Base-by-base conservation (phyloP, 1,139 yeast genomes). In the Saccharomyces hybrid region DNA sequence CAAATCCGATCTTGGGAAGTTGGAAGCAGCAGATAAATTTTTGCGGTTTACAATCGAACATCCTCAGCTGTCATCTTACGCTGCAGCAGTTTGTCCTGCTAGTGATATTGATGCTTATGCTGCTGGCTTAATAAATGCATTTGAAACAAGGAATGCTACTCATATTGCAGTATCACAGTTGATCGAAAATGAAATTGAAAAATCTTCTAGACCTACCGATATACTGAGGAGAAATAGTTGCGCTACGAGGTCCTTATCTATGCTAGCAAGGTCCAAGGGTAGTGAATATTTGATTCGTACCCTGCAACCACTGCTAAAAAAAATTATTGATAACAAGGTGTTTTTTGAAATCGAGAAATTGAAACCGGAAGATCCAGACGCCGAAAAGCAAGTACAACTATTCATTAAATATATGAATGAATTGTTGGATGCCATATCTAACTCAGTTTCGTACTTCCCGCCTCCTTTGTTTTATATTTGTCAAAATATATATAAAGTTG, bases 201-300 rank as follows among this genome's bases (percentile, higher is more conserved):
- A 73, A 32, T 83, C 87, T 0, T 72, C 79, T 0, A 78, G 86
- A 57, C 80, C 88, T 12, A 79, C 86, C 42, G 95, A 88, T 64
- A 79, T 88, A 31, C 76, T 89, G 61, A 76, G 96, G 64, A 78
- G 95, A 57, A 89, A 89, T 67, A 85, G 95, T 53, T 86, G 89
- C 27, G 86, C 93, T 47, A 88, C 96, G 0, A 80, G 91, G 64
- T 76, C 88, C 50, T 74, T 88, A 52, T 85, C 91, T 0, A 76
- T 86, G 46, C 83, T 83, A 63, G 86, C 95, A 0, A 82, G 84
- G 61, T 75, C 78, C 26, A 78, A 82, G 60, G 96, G 96, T 0
- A 68, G 71, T 26, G 78, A 75, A 0, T 88, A 87, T 65, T 72
- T 89, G 52, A 68, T 75, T 2, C 58, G 68, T 3, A 78, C 84